Percentiles rank a stretch among this genome's conserved stretches.
Conservation (phyloP, 176 grass and related monocot genomes). For the Carex littledalei region DNA sequence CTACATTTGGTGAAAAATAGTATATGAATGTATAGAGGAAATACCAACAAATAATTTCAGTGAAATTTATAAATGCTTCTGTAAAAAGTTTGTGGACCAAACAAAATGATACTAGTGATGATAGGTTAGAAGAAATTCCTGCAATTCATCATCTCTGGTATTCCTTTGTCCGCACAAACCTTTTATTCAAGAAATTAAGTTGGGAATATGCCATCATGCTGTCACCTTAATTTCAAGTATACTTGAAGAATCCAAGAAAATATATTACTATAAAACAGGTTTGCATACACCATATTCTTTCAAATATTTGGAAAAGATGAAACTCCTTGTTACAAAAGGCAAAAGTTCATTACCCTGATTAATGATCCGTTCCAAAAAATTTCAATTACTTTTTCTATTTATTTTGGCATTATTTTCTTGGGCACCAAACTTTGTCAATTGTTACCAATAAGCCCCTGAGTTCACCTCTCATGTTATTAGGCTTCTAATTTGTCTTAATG, state of each 20-base stretch:
- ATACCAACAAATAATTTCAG: neutral
- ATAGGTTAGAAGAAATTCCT: neutral
- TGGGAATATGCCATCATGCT: neutral
- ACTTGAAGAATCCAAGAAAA: neutral
- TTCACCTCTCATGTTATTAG: no score
- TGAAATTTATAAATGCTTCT: neutral
- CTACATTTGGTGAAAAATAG: neutral
- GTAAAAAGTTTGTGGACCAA: neutral
- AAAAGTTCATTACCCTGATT: neutral
- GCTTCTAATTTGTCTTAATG: neutral
- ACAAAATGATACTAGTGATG: constrained; percentile 8
- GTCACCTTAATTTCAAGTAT: neutral
- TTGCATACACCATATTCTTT: neutral
- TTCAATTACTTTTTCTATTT: neutral
- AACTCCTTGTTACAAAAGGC: neutral
- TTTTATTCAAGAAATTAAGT: neutral
- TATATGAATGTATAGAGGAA: neutral
- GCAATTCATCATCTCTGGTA: neutral
- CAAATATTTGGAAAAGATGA: neutral
- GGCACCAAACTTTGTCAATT: neutral
- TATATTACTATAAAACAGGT: neutral
- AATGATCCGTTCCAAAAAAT: neutral
- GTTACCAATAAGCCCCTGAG: neutral
- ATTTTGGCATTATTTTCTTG: neutral
- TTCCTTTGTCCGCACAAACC: neutral